Evolutionary conservation across 768 basidiomycete species (phyloP), one percentile per base, ranked within the genome.

Genomic region (Cyathus striatus): DNA sequence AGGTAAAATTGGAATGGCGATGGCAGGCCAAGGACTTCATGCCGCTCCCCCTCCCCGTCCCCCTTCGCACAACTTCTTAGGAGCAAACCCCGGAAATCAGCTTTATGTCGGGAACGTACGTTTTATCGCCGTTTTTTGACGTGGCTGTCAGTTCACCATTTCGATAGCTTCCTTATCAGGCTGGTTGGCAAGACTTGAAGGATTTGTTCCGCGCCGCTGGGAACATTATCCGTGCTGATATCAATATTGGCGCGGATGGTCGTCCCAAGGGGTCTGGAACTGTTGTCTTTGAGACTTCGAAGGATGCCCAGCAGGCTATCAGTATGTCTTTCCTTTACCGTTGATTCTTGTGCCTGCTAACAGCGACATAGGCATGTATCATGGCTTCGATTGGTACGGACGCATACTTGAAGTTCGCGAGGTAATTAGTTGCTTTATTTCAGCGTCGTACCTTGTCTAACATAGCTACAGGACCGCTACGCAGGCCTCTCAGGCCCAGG

Each of bases 111-210:
- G 92, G 42, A 93, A 93, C 59, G 92, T 93, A 53, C 56, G 83
- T 56, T 25, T 32, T n/a, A 18, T 33, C 13, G 6, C 20, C 35
- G 12, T 7, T 18, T 18, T 10, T 36, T 9, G 12, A 7, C 17
- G 10, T 6, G 3, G 35, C 39, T 10, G 21, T 32, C 27, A n/a
- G 33, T 38, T 51, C 3, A 34, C 25, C 23, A 20, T 10, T 27
- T 27, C n/a, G 42, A 4, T 49, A 97, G 94, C 67, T 98, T 22
- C 94, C 93, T 2, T 91, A 90, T 58, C 91, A 94, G 67, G 93
- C 92, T n/a, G 91, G 91, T 23, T 99, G 95, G 95, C 95, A 99
- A 61, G 95, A 98, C 60, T 69, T 98, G 43, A 98, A 98, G 58
- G 95, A 98, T 62, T 70, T 98, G 22, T 97, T 98, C 83, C 83